These are phyloP conservation scores for Quercus lobata DNA, from an alignment of 331 rosid species.

Conservation along the genomic window DNA sequence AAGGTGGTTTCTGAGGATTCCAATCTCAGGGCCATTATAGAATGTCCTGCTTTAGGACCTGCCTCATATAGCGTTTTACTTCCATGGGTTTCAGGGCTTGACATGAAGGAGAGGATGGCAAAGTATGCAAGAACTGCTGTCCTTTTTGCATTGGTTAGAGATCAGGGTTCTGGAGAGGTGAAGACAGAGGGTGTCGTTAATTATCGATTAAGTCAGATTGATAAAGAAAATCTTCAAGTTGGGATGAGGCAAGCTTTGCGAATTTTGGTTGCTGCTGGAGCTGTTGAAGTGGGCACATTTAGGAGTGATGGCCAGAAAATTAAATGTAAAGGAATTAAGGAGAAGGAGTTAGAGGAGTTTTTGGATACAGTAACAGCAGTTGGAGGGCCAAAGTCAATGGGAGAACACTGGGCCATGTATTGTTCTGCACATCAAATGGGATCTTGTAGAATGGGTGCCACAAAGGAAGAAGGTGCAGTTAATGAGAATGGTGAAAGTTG, in stretches of 20 bases:
- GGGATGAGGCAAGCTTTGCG: conserved; percentile 72
- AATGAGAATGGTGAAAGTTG: conserved; percentile 82
- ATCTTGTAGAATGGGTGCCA: conserved; percentile 67
- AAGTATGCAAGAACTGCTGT: conserved; percentile 68
- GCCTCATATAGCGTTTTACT: conserved; percentile 53
- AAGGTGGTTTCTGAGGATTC: conserved; percentile 46
- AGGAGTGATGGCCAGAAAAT: conserved; percentile 87
- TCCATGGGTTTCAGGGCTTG: conserved; percentile 77
- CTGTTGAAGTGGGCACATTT: conserved; percentile 82
- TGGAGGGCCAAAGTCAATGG: conserved; percentile 63
- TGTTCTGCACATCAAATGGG: conserved; percentile 77
- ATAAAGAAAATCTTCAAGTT: conserved; percentile 53
- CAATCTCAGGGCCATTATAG: conserved; percentile 45
- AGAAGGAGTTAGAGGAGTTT: conserved; percentile 68
- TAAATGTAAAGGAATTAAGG: conserved; percentile 48
- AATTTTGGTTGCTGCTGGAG: conserved; percentile 84
- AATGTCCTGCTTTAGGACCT: conserved; percentile 71
- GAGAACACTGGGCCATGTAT: conserved; percentile 59
- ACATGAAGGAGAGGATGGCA: conserved; percentile 61
- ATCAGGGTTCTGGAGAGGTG: conserved; percentile 75
- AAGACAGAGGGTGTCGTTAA: conserved; percentile 38
- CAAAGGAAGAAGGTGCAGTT: conserved; percentile 61
- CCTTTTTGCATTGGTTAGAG: conserved; percentile 66
- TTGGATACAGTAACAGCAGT: conserved; percentile 45
- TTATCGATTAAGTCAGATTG: conserved; percentile 44